Conservation (phyloP, 2,329 filamentous ascomycete genomes). For the Phialophora chinensis region DNA sequence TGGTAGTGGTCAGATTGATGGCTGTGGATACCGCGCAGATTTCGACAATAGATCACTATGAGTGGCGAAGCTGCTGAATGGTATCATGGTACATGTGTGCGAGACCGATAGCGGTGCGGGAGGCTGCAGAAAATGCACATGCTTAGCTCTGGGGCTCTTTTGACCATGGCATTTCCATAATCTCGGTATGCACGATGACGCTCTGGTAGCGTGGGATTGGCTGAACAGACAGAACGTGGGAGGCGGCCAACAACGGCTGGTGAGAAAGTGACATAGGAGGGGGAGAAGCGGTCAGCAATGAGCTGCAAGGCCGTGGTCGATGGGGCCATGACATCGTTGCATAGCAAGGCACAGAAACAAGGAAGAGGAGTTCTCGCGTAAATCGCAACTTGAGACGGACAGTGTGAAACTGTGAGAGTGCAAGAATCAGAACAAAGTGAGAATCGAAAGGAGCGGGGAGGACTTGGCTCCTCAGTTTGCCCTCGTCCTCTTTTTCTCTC, state of each 20-base stretch:
- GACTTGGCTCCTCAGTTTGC: not conserved
- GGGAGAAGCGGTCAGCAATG: constrained; percentile 26
- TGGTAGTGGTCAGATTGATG: constrained; percentile 4
- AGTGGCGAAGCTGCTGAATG: constrained; percentile 26
- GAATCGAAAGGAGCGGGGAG: not conserved
- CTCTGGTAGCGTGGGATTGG: constrained; percentile 15
- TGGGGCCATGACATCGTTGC: constrained; percentile 15
- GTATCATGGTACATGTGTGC: constrained; percentile 13
- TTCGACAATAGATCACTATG: constrained; percentile 8
- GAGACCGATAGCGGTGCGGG: constrained; percentile 7
- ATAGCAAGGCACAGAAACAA: constrained; percentile 4
- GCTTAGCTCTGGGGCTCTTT: constrained; percentile 23
- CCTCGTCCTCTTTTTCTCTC: not conserved
- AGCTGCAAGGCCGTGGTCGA: not conserved
- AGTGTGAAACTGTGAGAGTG: not conserved
- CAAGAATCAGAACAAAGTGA: not conserved
- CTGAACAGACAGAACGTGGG: constrained; percentile 4
- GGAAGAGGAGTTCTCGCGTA: not conserved
- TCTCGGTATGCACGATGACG: constrained; percentile 31
- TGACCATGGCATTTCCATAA: constrained; percentile 25
- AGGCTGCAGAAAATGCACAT: constrained; percentile 32
- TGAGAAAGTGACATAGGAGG: constrained; percentile 17
- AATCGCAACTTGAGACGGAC: not conserved
- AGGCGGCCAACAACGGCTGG: constrained; percentile 8
- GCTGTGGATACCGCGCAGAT: constrained; percentile 25